Percentiles rank a stretch among this genome's conserved stretches.
These are phyloP conservation scores for Eruca vesicaria DNA, from an alignment of 441 rosid species.

Conservation along the genomic window DNA sequence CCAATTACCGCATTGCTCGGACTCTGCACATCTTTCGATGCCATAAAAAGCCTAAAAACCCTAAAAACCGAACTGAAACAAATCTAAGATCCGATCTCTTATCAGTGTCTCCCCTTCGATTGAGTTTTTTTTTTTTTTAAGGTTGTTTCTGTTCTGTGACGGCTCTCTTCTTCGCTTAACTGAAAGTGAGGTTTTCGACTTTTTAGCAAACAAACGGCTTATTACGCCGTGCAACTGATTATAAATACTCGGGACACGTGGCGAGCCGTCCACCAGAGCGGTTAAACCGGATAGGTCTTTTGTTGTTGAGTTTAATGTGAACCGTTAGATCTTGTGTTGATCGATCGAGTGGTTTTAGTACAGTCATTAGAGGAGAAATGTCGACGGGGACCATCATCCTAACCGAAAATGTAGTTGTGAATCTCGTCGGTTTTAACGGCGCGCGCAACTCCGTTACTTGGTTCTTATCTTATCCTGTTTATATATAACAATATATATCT, in stretches of 20 bases:
- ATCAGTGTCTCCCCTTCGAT: not conserved
- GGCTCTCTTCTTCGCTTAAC: not conserved
- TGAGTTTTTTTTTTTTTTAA: not conserved
- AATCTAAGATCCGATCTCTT: not conserved
- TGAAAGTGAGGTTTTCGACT: slow-evolving; percentile 4
- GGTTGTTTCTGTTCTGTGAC: slow-evolving; percentile 3
- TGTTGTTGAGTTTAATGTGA: not conserved
- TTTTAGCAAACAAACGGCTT: too few species aligned
- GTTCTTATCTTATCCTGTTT: not conserved
- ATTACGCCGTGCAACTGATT: not conserved
- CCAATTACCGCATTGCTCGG: slow-evolving; percentile 62
- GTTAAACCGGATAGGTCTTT: not conserved
- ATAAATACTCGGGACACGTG: not conserved
- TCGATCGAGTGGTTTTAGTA: slow-evolving; percentile 1
- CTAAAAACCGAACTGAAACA: too few species aligned
- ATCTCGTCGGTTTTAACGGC: not conserved
- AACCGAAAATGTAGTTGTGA: not conserved
- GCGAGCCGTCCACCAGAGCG: not conserved
- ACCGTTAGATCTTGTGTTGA: not conserved
- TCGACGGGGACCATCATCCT: not conserved
- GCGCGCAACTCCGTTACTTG: not conserved
- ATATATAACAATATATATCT: too few species aligned
- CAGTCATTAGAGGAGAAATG: not conserved
- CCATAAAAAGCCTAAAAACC: not conserved
- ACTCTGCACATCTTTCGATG: slow-evolving; percentile 1